phyloP scores from a whole-genome alignment of 106 monocot species.

The Triglochin maritima region DNA sequence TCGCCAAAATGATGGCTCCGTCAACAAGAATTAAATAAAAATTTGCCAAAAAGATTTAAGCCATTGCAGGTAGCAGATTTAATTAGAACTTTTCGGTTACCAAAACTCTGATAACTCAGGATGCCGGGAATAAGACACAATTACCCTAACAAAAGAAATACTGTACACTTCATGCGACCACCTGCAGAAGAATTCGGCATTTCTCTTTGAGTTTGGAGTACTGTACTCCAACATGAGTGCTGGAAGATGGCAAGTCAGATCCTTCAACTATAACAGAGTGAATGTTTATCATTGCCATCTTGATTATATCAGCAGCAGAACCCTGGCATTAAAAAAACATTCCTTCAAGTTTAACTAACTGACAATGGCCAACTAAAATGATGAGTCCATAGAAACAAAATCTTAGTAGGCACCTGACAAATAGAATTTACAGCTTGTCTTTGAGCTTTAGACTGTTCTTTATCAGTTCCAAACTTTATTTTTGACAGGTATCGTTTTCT shows the following conservation, averaged over 20 bases:
- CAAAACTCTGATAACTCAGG: too few species aligned
- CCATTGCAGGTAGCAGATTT: too few species aligned
- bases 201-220: slow-evolving; percentile 60
- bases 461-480: slow-evolving; percentile 65
- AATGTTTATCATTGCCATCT: slow-evolving; percentile 91
- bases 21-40: too few species aligned
- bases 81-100: too few species aligned
- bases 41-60: too few species aligned
- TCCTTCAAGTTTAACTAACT: neutral
- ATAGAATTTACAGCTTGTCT: slow-evolving; percentile 99
- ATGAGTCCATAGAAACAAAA: neutral
- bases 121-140: too few species aligned
- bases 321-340: slow-evolving; percentile 35
- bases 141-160: neutral
- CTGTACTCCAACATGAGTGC: slow-evolving; percentile 14
- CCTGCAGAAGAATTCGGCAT: slow-evolving; percentile 85
- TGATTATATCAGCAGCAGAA: slow-evolving; percentile 97
- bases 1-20: too few species aligned
- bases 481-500: slow-evolving; percentile 84
- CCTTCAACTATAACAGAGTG: slow-evolving; percentile 44
- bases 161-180: neutral
- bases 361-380: neutral
- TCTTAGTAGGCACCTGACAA: slow-evolving; percentile 55
- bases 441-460: slow-evolving; percentile 90
- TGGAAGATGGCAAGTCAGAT: neutral